Percentiles rank a stretch among this genome's conserved stretches.
phyloP scores from a whole-genome alignment of 768 basidiomycete genomes.

The Kwoniella dejecticola region DNA sequence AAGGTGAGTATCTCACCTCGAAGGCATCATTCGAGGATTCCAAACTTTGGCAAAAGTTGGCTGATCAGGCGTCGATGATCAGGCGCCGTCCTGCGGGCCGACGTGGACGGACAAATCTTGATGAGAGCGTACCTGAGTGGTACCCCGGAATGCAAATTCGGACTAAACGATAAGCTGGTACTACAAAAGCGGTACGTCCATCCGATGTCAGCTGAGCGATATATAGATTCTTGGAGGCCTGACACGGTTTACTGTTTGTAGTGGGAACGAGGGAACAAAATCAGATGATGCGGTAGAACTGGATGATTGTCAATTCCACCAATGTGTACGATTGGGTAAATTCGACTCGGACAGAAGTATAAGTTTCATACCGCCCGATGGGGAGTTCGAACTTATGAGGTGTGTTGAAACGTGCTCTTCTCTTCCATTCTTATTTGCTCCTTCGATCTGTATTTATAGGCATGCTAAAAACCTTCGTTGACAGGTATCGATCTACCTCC shows the following conservation, averaged over 20 bases:
- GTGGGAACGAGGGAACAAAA: slow-evolving; percentile 40
- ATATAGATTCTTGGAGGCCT: neutral
- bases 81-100: slow-evolving; percentile 90
- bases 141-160: slow-evolving; percentile 98
- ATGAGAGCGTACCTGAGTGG: slow-evolving; percentile 98
- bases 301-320: slow-evolving; percentile 98
- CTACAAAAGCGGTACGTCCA: slow-evolving; percentile 77
- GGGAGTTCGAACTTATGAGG: slow-evolving; percentile 98
- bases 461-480: neutral
- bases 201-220: neutral
- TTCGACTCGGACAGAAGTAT: slow-evolving; percentile 93
- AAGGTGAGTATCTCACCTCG: slow-evolving; percentile 62
- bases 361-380: slow-evolving; percentile 96
- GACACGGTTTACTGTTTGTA: no score
- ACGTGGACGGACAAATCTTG: slow-evolving; percentile 95
- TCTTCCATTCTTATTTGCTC: no score
- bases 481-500: slow-evolving; percentile 89
- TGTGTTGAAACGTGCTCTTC: slow-evolving; percentile 54
- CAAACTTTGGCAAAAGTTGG: neutral
- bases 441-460: no score
- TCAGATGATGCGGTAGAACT: slow-evolving; percentile 75
- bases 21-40: no score
- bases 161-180: slow-evolving; percentile 95
- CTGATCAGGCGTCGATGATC: neutral
- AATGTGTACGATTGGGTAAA: slow-evolving; percentile 91